Evolutionary conservation across 2,329 filamentous ascomycete genomes (phyloP), one percentile per base, ranked within the genome.

Genomic region (Colletotrichum phormii): DNA sequence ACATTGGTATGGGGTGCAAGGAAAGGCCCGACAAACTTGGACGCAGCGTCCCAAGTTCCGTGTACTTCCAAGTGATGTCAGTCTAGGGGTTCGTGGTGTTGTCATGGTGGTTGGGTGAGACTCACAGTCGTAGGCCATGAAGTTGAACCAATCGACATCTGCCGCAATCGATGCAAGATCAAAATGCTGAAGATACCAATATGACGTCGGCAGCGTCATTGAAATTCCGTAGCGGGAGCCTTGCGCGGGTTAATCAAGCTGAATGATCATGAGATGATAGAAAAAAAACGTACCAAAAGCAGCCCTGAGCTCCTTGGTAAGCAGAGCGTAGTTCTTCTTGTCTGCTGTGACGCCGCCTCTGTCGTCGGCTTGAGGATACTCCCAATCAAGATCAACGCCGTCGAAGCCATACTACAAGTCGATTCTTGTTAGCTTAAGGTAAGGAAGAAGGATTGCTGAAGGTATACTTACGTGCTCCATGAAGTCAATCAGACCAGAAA

Each of bases 331-430:
- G 68, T 85, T 83, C 0, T 68, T 71, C 46, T 72, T 78, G 64
- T 87, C 85, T 0, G 77, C 79, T 0, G 77, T 49, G 0, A 67
- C 74, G 1, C 86, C 86, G 9, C 76, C 76, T 7, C 84, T 79
- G 26, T 84, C 82, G 31, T 79, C 53, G 13, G 74, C 69, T 4
- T 64, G 64, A 11, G 79, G 79, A 60, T 82, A 80, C 58, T 83
- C 81, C 86, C 85, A 88, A 71, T 87, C 84, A 18, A 88, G 75
- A 63, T 88, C 85, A 3, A 86, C 77, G 1, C 84, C 85, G 73
- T 84, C 82, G 62, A 87, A 86, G 1, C 79, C 78, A 74, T 85
- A 86, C 7, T 77, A 80, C 3, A 75, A 46, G 76, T 87, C 78
- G 74, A 88, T 86, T 0, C 3, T 29, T 29, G 26, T 29, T 5